Evolutionary conservation across 2,329 filamentous ascomycete species (phyloP).

Genomic region (Trichoderma arundinaceum): DNA sequence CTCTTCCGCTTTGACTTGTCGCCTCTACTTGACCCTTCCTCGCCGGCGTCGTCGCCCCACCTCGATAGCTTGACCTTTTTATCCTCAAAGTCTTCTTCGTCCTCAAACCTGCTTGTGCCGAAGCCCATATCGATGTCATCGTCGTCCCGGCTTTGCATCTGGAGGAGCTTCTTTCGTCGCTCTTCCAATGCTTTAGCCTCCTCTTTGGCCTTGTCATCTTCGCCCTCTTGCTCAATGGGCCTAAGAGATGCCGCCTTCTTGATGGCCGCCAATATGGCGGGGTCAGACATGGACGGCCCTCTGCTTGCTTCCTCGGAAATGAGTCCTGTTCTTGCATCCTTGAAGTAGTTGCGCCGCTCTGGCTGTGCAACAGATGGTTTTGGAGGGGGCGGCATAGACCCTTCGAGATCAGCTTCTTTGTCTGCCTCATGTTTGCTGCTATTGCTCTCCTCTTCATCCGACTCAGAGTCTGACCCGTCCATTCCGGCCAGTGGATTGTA

Average conservation of each 20-base stretch:
- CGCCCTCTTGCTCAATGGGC: conserved; percentile 49
- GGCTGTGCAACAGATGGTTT: conserved; percentile 45
- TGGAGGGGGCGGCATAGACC: conserved; percentile 55
- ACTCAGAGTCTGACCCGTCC: conserved; percentile 52
- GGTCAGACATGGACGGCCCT: conserved; percentile 69
- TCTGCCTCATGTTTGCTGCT: conserved; percentile 39
- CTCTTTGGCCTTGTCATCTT: conserved; percentile 48
- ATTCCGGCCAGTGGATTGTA: conserved; percentile 70
- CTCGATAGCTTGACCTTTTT: conserved; percentile 70
- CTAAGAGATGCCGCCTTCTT: conserved; percentile 78
- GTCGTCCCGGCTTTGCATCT: conserved; percentile 76
- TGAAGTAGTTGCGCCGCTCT: conserved; percentile 65
- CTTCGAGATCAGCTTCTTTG: conserved; percentile 34
- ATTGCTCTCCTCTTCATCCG: conserved; percentile 50
- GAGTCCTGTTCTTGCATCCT: conserved; percentile 61
- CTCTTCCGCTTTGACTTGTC: conserved; percentile 68
- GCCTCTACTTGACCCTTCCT: conserved; percentile 48
- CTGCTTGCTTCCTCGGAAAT: conserved; percentile 59
- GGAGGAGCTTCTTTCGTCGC: conserved; percentile 75
- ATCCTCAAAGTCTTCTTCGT: conserved; percentile 81
- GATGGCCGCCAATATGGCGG: conserved; percentile 80
- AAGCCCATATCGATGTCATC: conserved; percentile 96
- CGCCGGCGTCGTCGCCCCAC: conserved; percentile 63
- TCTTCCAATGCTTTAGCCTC: conserved; percentile 65
- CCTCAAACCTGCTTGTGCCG: conserved; percentile 83